Percentiles rank a stretch among this genome's conserved stretches.
Conservation (phyloP, 345 rosid genomes). For the Eucalyptus polyanthemos region DNA sequence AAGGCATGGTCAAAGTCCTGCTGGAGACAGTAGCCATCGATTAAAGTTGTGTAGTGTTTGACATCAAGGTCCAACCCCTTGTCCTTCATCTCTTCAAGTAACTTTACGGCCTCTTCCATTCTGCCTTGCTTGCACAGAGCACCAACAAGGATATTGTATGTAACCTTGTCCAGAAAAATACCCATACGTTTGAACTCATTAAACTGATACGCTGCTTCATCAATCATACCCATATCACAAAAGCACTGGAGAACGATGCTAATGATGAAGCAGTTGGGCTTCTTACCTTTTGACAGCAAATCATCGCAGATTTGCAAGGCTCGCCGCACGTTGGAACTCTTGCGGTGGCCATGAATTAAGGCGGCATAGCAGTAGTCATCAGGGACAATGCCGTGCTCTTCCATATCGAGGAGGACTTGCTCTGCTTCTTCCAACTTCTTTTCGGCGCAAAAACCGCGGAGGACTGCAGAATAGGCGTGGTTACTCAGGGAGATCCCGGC, state of each 20-base stretch:
- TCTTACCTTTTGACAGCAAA: slow-evolving; percentile 41
- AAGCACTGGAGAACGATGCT: slow-evolving; percentile 48
- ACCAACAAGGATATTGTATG: slow-evolving; percentile 34
- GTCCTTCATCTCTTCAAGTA: slow-evolving; percentile 48
- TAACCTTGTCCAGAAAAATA: slow-evolving; percentile 41
- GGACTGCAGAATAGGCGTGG: slow-evolving; percentile 27
- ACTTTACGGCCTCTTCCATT: slow-evolving; percentile 36
- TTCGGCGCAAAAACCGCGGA: slow-evolving; percentile 51
- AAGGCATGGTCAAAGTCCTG: slow-evolving; percentile 29
- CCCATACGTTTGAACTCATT: background rate
- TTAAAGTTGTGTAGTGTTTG: slow-evolving; percentile 59
- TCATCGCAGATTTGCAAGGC: slow-evolving; percentile 28
- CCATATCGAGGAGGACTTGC: slow-evolving; percentile 27
- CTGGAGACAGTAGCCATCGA: slow-evolving; percentile 46
- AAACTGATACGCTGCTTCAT: slow-evolving; percentile 23
- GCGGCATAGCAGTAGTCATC: slow-evolving; percentile 24
- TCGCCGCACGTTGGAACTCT: slow-evolving; percentile 15
- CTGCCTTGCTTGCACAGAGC: slow-evolving; percentile 55
- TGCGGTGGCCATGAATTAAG: slow-evolving; percentile 40
- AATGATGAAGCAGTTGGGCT: slow-evolving; percentile 40
- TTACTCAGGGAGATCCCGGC: slow-evolving; percentile 16
- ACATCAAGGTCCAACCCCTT: slow-evolving; percentile 37
- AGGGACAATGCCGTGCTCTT: slow-evolving; percentile 27
- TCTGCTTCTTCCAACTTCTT: slow-evolving; percentile 48
- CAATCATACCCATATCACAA: slow-evolving; percentile 22